Percentiles rank a stretch among this genome's conserved stretches.
phyloP scores from a whole-genome alignment of 768 basidiomycete species.

The Suillus brevipes region DNA sequence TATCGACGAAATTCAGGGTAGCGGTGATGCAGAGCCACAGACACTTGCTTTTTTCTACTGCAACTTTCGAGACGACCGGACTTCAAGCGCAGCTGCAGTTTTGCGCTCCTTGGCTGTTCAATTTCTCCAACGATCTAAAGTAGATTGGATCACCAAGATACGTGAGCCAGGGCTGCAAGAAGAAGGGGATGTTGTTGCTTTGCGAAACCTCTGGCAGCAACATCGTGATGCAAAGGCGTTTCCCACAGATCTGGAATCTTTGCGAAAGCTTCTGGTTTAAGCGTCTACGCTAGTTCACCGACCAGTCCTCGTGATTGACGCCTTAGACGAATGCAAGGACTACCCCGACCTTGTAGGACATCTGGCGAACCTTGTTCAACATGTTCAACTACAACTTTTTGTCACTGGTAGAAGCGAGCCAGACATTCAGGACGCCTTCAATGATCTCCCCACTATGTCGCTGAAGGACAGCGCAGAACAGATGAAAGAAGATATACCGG shows the following conservation, averaged over 20 bases:
- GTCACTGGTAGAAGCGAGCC: constrained; percentile 2
- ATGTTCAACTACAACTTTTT: constrained; percentile 8
- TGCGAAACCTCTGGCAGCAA: neutral
- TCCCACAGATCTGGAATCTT: neutral
- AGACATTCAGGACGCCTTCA: neutral
- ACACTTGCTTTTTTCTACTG: constrained; percentile 19
- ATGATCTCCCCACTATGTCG: neutral
- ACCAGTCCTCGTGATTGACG: constrained; percentile 13
- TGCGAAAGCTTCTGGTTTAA: neutral
- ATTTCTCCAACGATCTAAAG: neutral
- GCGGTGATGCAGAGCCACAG: neutral
- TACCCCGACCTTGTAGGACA: neutral
- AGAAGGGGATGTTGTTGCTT: neutral
- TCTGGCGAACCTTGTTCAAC: neutral
- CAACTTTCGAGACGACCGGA: constrained; percentile 18
- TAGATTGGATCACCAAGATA: neutral
- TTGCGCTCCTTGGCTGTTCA: constrained; percentile 22
- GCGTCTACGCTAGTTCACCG: neutral
- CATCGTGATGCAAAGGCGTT: rapidly evolving
- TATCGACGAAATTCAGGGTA: neutral
- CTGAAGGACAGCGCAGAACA: neutral
- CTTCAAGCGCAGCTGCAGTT: constrained; percentile 12
- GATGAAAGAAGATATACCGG: neutral
- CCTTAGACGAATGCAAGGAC: constrained; percentile 17
- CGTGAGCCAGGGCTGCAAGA: neutral